Percentiles rank a stretch among this genome's conserved stretches.
phyloP scores from a whole-genome alignment of 495 filamentous ascomycete genomes.

The Xylona heveae region DNA sequence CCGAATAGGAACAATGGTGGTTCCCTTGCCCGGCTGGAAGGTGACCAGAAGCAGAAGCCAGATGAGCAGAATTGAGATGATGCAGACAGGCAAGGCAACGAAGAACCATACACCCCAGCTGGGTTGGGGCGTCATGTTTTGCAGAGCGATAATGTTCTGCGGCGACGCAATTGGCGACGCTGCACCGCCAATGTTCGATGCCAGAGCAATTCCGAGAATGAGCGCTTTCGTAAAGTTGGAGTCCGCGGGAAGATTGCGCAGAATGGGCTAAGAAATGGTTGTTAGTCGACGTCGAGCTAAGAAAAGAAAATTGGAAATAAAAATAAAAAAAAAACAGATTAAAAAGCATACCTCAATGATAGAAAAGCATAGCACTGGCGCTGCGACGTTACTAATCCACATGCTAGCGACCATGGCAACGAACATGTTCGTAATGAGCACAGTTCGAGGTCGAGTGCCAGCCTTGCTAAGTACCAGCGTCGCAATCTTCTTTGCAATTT shows the following conservation, averaged over 20 bases:
- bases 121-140: constrained; percentile 80
- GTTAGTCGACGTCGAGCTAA: background rate
- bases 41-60: constrained; percentile 71
- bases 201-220: constrained; percentile 87
- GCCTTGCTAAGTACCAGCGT: constrained; percentile 95
- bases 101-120: constrained; percentile 97
- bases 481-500: constrained; percentile 91
- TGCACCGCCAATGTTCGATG: constrained; percentile 88
- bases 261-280: constrained; percentile 41
- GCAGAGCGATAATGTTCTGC: constrained; percentile 88
- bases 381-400: constrained; percentile 98
- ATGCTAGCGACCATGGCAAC: constrained; percentile 94
- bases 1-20: constrained; percentile 80
- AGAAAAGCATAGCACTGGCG: constrained; percentile 93
- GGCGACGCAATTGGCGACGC: constrained; percentile 92
- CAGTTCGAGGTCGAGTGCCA: constrained; percentile 67
- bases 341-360: constrained; percentile 57
- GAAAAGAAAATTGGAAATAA: constrained; percentile 5
- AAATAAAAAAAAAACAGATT: constrained; percentile 1
- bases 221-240: constrained; percentile 87
- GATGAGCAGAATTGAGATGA: constrained; percentile 72
- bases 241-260: constrained; percentile 77
- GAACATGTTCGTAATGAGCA: constrained; percentile 92
- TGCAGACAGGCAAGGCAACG: constrained; percentile 76
- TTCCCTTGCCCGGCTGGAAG: constrained; percentile 65